phyloP scores from a whole-genome alignment of 208 protist genomes.

The Trypanosoma grayi region DNA sequence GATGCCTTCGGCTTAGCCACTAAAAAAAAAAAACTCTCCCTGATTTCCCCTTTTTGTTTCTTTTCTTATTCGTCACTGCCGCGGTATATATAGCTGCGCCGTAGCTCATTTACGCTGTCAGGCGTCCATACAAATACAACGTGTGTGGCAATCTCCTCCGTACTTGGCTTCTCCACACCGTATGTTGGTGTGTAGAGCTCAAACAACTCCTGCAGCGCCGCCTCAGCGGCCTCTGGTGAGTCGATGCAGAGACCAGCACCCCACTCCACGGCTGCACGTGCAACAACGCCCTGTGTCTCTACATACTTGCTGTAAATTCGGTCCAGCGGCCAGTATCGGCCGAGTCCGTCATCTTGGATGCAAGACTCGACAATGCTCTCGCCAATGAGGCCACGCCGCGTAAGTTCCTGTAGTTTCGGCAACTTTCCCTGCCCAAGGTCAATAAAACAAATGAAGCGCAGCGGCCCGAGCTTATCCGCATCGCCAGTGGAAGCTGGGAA shows the following conservation, averaged over 20 bases:
- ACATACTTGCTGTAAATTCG: slow-evolving; percentile 80
- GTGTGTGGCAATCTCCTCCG: slow-evolving; percentile 40
- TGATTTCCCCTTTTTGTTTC: not conserved
- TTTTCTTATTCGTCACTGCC: slow-evolving; percentile 5
- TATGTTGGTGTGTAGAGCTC: slow-evolving; percentile 57
- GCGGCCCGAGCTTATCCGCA: not conserved
- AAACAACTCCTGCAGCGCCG: slow-evolving; percentile 59
- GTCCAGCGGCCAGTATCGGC: slow-evolving; percentile 81
- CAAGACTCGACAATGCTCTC: slow-evolving; percentile 77
- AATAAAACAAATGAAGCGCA: slow-evolving; percentile 80
- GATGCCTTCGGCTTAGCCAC: too few species aligned
- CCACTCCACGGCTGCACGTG: slow-evolving; percentile 44
- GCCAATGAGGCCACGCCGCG: slow-evolving; percentile 55
- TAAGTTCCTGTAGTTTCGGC: slow-evolving; percentile 49
- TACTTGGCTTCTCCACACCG: slow-evolving; percentile 35
- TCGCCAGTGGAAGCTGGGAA: slow-evolving; percentile 38
- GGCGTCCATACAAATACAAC: slow-evolving; percentile 53
- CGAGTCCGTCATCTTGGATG: slow-evolving; percentile 81
- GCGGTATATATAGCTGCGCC: slow-evolving; percentile 46
- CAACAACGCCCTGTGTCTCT: slow-evolving; percentile 43
- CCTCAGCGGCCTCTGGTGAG: slow-evolving; percentile 46
- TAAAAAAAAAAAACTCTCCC: slow-evolving; percentile 11
- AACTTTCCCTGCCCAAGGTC: slow-evolving; percentile 85
- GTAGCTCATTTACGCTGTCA: slow-evolving; percentile 24
- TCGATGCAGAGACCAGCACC: slow-evolving; percentile 39